Conservation (phyloP, 495 filamentous ascomycete genomes). For the Tuber indicum region DNA sequence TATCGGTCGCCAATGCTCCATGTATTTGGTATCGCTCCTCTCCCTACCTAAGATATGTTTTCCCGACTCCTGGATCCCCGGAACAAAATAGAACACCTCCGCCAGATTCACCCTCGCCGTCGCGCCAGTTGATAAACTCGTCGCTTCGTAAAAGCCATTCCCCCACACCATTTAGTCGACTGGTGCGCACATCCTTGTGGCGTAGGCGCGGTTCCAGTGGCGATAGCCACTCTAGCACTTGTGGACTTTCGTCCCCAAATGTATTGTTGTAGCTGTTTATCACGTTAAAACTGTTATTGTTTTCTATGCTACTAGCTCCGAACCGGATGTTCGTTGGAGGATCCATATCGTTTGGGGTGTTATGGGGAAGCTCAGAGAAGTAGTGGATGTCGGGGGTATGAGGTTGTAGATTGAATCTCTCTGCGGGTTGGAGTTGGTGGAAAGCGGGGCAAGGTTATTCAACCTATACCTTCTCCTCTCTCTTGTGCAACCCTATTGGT, state of each 20-base stretch:
- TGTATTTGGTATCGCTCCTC: not conserved
- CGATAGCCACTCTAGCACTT: not conserved
- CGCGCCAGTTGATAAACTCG: not conserved
- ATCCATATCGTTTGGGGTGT: not conserved
- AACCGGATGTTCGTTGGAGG: not conserved
- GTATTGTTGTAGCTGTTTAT: not conserved
- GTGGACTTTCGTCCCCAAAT: not conserved
- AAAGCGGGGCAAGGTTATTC: no score
- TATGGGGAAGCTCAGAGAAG: not conserved
- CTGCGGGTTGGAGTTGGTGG: no score
- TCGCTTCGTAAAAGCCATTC: not conserved
- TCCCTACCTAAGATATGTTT: not conserved
- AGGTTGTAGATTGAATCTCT: not conserved
- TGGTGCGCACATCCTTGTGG: not conserved
- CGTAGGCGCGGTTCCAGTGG: not conserved
- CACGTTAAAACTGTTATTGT: not conserved
- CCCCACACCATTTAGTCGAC: not conserved
- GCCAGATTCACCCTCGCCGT: not conserved
- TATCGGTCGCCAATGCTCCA: not conserved
- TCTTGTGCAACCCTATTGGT: no score
- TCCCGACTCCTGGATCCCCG: not conserved
- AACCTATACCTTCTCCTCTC: no score
- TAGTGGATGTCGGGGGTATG: not conserved
- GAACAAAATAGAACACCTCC: not conserved
- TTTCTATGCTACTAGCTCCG: not conserved